A percentile compares a stretch with the other conserved stretches of the same genome.
Conservation (phyloP, 1,284 basidiomycete genomes). For the Ceratobasidium sp. region DNA sequence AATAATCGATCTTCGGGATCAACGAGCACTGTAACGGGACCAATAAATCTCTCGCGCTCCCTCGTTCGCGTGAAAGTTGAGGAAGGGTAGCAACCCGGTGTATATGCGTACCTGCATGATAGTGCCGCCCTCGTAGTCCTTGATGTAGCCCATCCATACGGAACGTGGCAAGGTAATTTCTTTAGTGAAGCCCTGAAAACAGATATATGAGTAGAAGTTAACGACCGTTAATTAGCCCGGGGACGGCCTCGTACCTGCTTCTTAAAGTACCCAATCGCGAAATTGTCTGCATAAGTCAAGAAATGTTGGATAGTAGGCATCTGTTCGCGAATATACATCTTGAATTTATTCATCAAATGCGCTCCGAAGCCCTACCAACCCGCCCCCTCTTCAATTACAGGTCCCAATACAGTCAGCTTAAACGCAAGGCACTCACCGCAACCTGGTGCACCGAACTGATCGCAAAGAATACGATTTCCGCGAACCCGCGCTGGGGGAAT, state of each 20-base stretch:
- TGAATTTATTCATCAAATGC: constrained; percentile 99
- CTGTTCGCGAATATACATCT: constrained; percentile 86
- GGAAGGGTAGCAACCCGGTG: not conserved
- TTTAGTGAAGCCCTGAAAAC: constrained; percentile 84
- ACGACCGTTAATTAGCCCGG: constrained; percentile 98
- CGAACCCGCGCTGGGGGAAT: constrained; percentile 94
- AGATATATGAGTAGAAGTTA: constrained; percentile 80
- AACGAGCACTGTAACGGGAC: constrained; percentile 75
- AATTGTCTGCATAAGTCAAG: constrained; percentile 98
- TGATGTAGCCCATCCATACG: constrained; percentile 99
- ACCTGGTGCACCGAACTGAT: constrained; percentile 97
- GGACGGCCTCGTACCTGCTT: constrained; percentile 68
- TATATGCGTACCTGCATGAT: constrained; percentile 83
- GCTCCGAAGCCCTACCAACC: constrained; percentile 90
- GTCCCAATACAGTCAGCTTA: not conserved
- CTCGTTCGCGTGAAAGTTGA: not conserved
- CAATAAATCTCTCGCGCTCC: not conserved
- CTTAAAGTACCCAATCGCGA: constrained; percentile 96
- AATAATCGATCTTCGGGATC: constrained; percentile 90
- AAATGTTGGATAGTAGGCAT: constrained; percentile 91
- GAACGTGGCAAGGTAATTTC: constrained; percentile 92
- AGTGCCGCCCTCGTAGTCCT: constrained; percentile 99
- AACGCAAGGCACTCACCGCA: constrained; percentile 70
- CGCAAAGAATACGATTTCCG: constrained; percentile 99
- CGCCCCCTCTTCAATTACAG: not conserved